phyloP scores from a whole-genome alignment of 495 filamentous ascomycete genomes.

The Penicillium alfredii region DNA sequence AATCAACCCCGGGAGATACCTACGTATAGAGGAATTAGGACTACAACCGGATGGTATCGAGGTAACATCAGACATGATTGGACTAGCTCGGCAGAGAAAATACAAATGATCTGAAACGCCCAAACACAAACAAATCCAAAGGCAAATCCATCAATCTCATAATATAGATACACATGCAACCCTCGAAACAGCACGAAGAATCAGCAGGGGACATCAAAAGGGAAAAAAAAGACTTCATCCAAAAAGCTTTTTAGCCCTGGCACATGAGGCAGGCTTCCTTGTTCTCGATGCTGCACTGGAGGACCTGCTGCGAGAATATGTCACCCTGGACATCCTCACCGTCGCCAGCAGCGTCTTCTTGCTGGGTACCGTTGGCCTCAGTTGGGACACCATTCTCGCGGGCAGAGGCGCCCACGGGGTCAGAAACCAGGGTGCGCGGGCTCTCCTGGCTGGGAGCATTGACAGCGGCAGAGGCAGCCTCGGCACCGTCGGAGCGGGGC shows the following conservation, averaged over 20 bases:
- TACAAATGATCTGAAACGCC: constrained; percentile 15
- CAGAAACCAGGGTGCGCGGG: constrained; percentile 66
- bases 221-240: constrained; percentile 8
- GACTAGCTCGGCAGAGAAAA: constrained; percentile 10
- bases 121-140: constrained; percentile 15
- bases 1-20: no score
- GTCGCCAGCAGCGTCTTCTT: constrained; percentile 59
- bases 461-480: constrained; percentile 6
- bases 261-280: constrained; percentile 87
- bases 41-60: constrained; percentile 3
- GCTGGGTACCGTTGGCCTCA: constrained; percentile 14
- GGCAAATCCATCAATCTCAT: constrained; percentile 36
- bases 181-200: constrained; percentile 8
- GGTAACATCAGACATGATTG: constrained; percentile 6
- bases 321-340: constrained; percentile 69
- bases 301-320: constrained; percentile 87
- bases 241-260: constrained; percentile 53
- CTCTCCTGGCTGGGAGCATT: constrained; percentile 45
- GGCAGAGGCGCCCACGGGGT: constrained; percentile 50
- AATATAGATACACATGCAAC: constrained; percentile 32
- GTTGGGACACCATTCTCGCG: constrained; percentile 32
- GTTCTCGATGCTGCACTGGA: constrained; percentile 93
- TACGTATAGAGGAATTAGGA: no score
- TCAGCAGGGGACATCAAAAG: constrained; percentile 1
- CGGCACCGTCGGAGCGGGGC: constrained; percentile 47